A percentile compares a stretch with the other conserved stretches of the same genome.
These are phyloP conservation scores for Chaetomidium leptoderma DNA, from an alignment of 495 filamentous ascomycete species.

Conservation along the genomic window DNA sequence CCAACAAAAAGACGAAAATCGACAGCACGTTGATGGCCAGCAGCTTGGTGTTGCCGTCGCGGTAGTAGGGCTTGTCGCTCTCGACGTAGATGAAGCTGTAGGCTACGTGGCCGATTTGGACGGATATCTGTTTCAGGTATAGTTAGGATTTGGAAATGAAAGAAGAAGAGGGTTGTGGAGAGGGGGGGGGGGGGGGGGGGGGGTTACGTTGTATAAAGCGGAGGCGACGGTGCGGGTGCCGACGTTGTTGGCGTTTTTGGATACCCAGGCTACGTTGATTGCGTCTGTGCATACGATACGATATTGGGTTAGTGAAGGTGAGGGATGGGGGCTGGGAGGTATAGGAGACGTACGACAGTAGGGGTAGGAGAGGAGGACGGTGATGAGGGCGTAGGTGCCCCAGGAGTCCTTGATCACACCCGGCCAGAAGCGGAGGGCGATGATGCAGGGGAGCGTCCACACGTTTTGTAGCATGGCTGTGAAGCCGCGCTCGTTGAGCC, in stretches of 20 bases:
- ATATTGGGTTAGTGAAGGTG: not conserved
- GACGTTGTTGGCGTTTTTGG: constrained; percentile 41
- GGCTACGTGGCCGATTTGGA: constrained; percentile 11
- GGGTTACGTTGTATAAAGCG: constrained; percentile 55
- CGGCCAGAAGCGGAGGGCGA: constrained; percentile 45
- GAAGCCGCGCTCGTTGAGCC: constrained; percentile 31
- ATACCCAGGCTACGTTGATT: constrained; percentile 16
- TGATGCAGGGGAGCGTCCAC: constrained; percentile 48
- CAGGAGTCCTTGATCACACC: constrained; percentile 9
- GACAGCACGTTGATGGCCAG: constrained; percentile 53
- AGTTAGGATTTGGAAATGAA: not conserved
- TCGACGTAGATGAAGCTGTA: constrained; percentile 49
- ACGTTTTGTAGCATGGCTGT: constrained; percentile 22
- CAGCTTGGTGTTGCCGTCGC: constrained; percentile 60
- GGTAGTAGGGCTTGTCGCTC: constrained; percentile 64
- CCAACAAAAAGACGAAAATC: constrained; percentile 50
- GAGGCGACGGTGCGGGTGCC: constrained; percentile 61
- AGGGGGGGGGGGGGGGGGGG: not conserved
- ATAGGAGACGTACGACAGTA: constrained; percentile 44
- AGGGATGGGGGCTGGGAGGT: not conserved
- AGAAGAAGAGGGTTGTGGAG: too few relatives aligned
- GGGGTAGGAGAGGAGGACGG: constrained; percentile 54
- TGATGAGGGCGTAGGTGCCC: constrained; percentile 31
- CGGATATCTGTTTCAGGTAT: constrained; percentile 8
- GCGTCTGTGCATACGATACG: constrained; percentile 11